Evolutionary conservation across 768 basidiomycete genomes (phyloP).

Genomic region (Leccinum sublutescens): DNA sequence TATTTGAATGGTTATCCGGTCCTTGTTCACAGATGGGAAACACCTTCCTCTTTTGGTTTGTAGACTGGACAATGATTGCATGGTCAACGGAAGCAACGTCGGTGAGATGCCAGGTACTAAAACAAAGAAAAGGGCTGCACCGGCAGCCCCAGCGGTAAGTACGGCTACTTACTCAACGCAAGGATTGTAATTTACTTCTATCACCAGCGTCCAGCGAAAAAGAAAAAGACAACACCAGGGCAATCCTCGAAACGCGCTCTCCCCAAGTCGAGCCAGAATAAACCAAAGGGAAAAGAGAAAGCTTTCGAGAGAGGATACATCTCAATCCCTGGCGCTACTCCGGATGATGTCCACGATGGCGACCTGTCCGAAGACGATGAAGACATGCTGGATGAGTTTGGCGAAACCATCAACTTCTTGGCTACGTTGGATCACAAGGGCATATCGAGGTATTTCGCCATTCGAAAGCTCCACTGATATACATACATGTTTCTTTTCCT

Average conservation of each 20-base stretch:
- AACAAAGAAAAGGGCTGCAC: slow-evolving; percentile 35
- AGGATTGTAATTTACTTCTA: neutral
- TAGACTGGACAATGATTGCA: neutral
- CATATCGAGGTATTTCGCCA: slow-evolving; percentile 65
- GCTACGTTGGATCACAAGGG: slow-evolving; percentile 68
- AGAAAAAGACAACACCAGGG: slow-evolving; percentile 49
- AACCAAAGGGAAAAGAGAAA: slow-evolving; percentile 54
- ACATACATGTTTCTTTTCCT: slow-evolving; percentile 4
- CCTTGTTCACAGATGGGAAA: slow-evolving; percentile 11
- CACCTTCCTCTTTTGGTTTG: slow-evolving; percentile 20
- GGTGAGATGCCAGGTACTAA: slow-evolving; percentile 27
- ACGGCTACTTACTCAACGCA: neutral
- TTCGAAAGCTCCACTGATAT: neutral
- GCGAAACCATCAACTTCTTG: slow-evolving; percentile 65
- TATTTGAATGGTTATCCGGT: too few species aligned
- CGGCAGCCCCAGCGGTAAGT: slow-evolving; percentile 29
- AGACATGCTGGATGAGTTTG: slow-evolving; percentile 63
- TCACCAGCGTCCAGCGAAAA: slow-evolving; percentile 50
- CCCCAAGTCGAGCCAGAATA: slow-evolving; percentile 30
- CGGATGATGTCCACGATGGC: slow-evolving; percentile 27
- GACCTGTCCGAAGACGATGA: slow-evolving; percentile 70
- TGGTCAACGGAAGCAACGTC: neutral
- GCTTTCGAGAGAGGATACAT: slow-evolving; percentile 59
- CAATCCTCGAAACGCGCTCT: slow-evolving; percentile 17
- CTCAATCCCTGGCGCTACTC: slow-evolving; percentile 47